Evolutionary conservation across 257 asterid genomes (phyloP).

Genomic region (Jacaranda copaia): DNA sequence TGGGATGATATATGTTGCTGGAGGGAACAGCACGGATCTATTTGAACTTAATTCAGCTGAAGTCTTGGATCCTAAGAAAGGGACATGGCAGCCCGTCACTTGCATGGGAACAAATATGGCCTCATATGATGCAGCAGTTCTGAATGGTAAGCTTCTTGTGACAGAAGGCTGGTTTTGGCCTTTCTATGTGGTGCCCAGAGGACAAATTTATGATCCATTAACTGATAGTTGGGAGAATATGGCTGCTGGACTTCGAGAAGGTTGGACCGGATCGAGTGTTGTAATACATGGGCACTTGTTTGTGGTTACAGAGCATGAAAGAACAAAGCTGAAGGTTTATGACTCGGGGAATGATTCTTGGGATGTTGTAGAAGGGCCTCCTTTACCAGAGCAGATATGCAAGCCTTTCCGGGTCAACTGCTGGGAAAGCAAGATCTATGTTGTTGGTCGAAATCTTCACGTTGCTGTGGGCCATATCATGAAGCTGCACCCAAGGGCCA

Average conservation of each 20-base stretch:
- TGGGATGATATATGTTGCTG: conserved; percentile 90
- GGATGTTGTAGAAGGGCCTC: conserved; percentile 84
- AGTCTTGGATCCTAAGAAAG: conserved; percentile 70
- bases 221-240: conserved; percentile 82
- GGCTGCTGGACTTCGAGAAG: conserved; percentile 92
- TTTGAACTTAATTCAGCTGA: conserved; percentile 87
- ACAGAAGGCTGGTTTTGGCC: conserved; percentile 99
- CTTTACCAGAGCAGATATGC: conserved; percentile 88
- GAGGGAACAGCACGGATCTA: conserved; percentile 83
- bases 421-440: conserved; percentile 68
- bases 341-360: conserved; percentile 72
- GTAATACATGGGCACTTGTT: conserved; percentile 73
- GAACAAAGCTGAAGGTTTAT: conserved; percentile 91
- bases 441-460: conserved; percentile 87
- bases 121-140: conserved; percentile 83
- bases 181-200: conserved; percentile 86
- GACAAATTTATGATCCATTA: conserved; percentile 84
- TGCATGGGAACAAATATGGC: conserved; percentile 84
- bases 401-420: conserved; percentile 84
- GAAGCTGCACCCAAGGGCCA: conserved; percentile 19
- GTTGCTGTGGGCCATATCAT: conserved; percentile 82
- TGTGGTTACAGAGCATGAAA: conserved; percentile 94
- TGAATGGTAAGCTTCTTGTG: conserved; percentile 83
- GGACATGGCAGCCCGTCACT: conserved; percentile 72
- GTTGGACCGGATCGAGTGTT: conserved; percentile 98